phyloP scores from a whole-genome alignment of 2,329 filamentous ascomycete species.

The Talaromyces sp. region DNA sequence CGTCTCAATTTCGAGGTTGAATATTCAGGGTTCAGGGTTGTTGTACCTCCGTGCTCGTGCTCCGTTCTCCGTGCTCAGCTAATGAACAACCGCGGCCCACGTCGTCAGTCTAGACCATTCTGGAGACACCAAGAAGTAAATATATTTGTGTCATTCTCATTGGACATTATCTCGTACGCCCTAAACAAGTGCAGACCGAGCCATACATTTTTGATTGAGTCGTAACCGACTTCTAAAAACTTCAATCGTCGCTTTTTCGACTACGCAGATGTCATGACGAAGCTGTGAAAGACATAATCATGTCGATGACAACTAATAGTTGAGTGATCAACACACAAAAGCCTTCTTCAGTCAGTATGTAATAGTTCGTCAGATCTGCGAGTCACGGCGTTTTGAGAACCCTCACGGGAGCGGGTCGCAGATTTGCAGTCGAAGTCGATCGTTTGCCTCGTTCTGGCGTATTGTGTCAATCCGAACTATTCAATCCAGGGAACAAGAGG shows the following conservation, averaged over 20 bases:
- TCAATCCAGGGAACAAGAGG: neutral
- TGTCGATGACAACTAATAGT: neutral
- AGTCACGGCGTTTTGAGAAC: neutral
- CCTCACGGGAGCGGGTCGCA: constrained; percentile 5
- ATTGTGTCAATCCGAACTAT: neutral
- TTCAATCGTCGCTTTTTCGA: neutral
- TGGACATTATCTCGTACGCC: neutral
- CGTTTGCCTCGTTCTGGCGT: constrained; percentile 4
- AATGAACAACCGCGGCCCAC: neutral
- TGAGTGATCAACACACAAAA: neutral
- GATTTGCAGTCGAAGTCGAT: constrained; percentile 1
- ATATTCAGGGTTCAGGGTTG: constrained; percentile 11
- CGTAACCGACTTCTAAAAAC: neutral
- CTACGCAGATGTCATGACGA: neutral
- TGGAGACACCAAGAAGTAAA: neutral
- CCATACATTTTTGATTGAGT: neutral
- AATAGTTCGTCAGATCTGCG: neutral
- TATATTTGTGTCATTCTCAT: neutral
- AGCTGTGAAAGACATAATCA: neutral
- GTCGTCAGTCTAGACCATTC: neutral
- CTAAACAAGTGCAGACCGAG: neutral
- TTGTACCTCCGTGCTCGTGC: neutral
- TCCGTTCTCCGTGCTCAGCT: neutral
- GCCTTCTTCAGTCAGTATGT: neutral
- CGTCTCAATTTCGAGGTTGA: neutral